Evolutionary conservation across 2,329 filamentous ascomycete species (phyloP).

Genomic region (Dendrostoma leiphaemia): DNA sequence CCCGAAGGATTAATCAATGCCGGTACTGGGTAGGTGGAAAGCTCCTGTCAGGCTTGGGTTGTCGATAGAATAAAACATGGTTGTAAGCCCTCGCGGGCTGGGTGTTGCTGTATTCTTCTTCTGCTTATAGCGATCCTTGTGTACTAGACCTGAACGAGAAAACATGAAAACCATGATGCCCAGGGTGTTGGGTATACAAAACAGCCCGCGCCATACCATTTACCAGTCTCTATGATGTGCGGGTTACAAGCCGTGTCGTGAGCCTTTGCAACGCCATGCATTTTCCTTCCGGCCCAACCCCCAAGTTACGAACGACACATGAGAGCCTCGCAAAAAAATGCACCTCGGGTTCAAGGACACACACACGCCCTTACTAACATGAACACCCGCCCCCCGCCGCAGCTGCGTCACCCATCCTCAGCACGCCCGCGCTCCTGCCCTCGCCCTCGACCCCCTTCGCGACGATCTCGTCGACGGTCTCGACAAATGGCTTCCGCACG

Average conservation of each 20-base stretch:
- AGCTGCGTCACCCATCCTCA: conserved; percentile 25
- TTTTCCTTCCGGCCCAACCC: no score
- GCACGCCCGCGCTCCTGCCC: conserved; percentile 24
- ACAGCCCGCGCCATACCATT: neutral
- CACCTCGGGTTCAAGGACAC: no score
- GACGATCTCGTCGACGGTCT: conserved; percentile 49
- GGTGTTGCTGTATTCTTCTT: neutral
- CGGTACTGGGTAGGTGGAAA: no score
- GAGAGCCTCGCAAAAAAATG: no score
- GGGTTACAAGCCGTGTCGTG: conserved; percentile 28
- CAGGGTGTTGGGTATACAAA: neutral
- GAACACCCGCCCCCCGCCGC: conserved; percentile 19
- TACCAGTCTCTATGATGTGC: conserved; percentile 4
- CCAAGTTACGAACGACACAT: no score
- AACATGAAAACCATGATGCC: neutral
- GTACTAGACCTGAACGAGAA: no score
- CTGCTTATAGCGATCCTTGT: neutral
- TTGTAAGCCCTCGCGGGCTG: conserved; percentile 6
- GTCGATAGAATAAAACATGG: neutral
- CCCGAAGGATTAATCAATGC: conserved; percentile 31
- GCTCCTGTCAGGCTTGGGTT: no score
- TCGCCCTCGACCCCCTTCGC: conserved; percentile 37
- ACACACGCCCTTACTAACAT: conserved; percentile 24
- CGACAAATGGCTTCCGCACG: conserved; percentile 49
- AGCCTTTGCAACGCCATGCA: conserved; percentile 21